These are phyloP conservation scores for Limnanthes douglasii DNA, from an alignment of 345 rosid species.

Conservation along the genomic window DNA sequence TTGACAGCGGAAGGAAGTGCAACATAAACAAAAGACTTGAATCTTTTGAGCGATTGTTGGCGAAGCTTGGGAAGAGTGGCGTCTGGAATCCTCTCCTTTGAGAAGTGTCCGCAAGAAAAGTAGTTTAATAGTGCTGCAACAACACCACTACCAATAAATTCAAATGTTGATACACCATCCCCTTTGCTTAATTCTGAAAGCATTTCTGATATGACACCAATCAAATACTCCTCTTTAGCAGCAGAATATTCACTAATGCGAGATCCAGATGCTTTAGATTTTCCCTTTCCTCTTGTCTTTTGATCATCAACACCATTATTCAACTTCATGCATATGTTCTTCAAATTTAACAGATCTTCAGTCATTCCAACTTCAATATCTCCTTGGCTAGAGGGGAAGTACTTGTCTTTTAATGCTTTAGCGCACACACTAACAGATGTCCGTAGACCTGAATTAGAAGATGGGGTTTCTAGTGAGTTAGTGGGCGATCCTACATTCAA, in stretches of 20 bases:
- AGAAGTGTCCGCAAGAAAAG: constrained; percentile 79
- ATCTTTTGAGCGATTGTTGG: constrained; percentile 65
- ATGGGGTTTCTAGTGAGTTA: constrained; percentile 50
- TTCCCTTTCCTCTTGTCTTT: constrained; percentile 75
- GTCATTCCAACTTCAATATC: constrained; percentile 77
- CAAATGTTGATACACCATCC: constrained; percentile 98
- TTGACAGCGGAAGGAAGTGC: constrained; percentile 55
- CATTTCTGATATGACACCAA: constrained; percentile 67
- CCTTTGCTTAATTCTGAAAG: constrained; percentile 83
- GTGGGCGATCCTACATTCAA: constrained; percentile 51
- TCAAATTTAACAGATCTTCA: constrained; percentile 79
- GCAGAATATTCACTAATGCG: constrained; percentile 36
- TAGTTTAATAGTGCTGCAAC: constrained; percentile 86
- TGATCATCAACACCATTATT: constrained; percentile 72
- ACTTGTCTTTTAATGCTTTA: constrained; percentile 80
- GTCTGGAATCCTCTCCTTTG: constrained; percentile 76
- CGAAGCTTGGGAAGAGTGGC: constrained; percentile 71
- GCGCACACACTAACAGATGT: constrained; percentile 70
- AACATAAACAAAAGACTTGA: constrained; percentile 53
- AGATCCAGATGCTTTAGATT: constrained; percentile 62
- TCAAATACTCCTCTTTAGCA: constrained; percentile 72
- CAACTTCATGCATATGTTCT: constrained; percentile 69
- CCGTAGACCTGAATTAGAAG: constrained; percentile 50
- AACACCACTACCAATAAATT: constrained; percentile 96
- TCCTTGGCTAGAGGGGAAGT: constrained; percentile 66